Evolutionary conservation across 78 protist species (phyloP).

Genomic region (Emiliania huxleyi): DNA sequence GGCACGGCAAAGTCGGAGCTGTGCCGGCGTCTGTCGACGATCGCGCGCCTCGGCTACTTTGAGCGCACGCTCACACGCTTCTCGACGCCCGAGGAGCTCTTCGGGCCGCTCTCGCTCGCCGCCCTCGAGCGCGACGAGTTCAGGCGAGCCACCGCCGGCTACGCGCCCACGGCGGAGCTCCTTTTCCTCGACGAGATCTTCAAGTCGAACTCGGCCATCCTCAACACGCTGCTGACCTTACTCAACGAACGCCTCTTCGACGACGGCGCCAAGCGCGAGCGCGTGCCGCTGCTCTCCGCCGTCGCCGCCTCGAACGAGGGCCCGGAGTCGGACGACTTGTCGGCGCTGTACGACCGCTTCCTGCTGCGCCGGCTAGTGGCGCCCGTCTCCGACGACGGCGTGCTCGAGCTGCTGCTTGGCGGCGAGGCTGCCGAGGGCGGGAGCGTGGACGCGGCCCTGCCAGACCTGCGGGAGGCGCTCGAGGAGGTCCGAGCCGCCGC

Average conservation of each 20-base stretch:
- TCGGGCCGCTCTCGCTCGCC: conserved; percentile 38
- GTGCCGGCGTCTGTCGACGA: not conserved
- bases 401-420: not conserved
- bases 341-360: conserved; percentile 39
- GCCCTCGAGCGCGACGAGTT: conserved; percentile 22
- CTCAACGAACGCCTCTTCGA: conserved; percentile 32
- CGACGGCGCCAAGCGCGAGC: not conserved
- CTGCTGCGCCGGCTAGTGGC: not conserved
- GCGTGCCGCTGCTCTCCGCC: not conserved
- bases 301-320: conserved; percentile 35
- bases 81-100: conserved; percentile 35
- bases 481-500: not conserved
- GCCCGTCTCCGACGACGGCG: conserved; percentile 22
- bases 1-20: conserved; percentile 12
- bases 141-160: not conserved
- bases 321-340: conserved; percentile 28
- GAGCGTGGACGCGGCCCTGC: not conserved
- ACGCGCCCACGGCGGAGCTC: not conserved
- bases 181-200: conserved; percentile 35
- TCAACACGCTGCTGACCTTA: not conserved
- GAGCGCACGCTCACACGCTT: conserved; percentile 19
- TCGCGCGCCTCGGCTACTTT: not conserved
- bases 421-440: not conserved
- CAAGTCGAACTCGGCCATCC: conserved; percentile 19
- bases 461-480: not conserved